Evolutionary conservation across 208 protist genomes (phyloP).

Genomic region (Leishmania aethiopica): DNA sequence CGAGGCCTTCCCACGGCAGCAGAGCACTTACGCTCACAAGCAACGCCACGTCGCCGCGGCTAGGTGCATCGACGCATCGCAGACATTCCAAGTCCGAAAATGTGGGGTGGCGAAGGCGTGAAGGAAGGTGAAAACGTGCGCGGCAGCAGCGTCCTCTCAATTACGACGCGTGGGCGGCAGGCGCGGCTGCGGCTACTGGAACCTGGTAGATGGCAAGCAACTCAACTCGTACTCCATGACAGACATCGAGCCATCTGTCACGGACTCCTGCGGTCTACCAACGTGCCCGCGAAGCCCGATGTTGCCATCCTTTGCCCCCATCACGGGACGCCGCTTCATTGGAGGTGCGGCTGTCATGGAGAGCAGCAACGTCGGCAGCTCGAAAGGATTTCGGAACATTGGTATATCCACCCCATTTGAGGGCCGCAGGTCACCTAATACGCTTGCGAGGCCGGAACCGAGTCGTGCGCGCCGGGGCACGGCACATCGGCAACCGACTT

Average conservation of each 20-base stretch:
- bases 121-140: not conserved
- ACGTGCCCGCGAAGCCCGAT: not conserved
- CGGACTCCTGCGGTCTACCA: not conserved
- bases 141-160: not conserved
- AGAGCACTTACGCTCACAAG: not conserved
- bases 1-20: not conserved
- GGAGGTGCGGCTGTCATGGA: not conserved
- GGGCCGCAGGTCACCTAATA: not conserved
- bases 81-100: not conserved
- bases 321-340: not conserved
- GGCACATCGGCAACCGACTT: not conserved
- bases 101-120: not conserved
- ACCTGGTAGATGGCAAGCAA: not conserved
- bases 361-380: not conserved
- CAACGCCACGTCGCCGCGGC: not conserved
- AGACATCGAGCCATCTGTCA: not conserved
- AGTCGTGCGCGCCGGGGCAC: not conserved
- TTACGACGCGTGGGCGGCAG: not conserved
- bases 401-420: not conserved
- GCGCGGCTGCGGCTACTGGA: not conserved
- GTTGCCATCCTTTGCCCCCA: slow-evolving; percentile 7
- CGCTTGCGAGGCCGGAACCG: not conserved
- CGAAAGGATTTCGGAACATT: not conserved
- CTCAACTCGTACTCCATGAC: not conserved
- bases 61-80: not conserved